phyloP scores from a whole-genome alignment of 371 early-diverging fungal genomes.

The Mortierella sp. region DNA sequence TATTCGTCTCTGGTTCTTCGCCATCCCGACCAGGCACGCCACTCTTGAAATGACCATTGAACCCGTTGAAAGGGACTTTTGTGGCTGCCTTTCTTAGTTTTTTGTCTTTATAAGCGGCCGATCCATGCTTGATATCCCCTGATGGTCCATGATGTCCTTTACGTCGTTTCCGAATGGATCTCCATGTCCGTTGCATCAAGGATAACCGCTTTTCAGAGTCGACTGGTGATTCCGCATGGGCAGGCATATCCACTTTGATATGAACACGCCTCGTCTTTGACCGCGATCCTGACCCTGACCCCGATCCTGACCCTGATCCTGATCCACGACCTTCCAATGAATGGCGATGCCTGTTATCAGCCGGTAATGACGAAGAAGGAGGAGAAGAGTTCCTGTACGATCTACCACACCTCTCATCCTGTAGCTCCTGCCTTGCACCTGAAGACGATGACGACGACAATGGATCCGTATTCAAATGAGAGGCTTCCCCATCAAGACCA shows the following conservation, averaged over 20 bases:
- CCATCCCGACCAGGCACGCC: constrained; percentile 37
- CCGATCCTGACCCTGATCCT: background rate
- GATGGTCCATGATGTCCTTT: background rate
- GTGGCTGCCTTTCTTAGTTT: constrained; percentile 1
- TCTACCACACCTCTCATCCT: too few species aligned
- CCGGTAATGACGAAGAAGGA: too few species aligned
- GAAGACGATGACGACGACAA: too few species aligned
- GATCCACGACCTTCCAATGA: background rate
- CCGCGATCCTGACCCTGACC: background rate
- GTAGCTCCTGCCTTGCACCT: too few species aligned
- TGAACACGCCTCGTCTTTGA: background rate
- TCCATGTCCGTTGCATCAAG: constrained; percentile 17
- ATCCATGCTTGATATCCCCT: background rate
- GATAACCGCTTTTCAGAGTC: constrained; percentile 19
- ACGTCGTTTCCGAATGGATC: constrained; percentile 1
- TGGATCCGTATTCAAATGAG: too few species aligned
- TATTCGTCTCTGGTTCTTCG: constrained; percentile 44
- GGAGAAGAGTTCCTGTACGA: too few species aligned
- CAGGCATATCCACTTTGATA: background rate
- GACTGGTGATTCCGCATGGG: background rate
- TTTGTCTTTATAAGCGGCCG: background rate
- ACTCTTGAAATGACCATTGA: constrained; percentile 19
- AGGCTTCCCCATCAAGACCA: background rate
- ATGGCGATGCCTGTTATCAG: too few species aligned
- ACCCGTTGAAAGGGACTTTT: background rate